A percentile compares a stretch with the other conserved stretches of the same genome.
These are phyloP conservation scores for Tricholomella constricta DNA, from an alignment of 768 basidiomycete genomes.

Conservation along the genomic window DNA sequence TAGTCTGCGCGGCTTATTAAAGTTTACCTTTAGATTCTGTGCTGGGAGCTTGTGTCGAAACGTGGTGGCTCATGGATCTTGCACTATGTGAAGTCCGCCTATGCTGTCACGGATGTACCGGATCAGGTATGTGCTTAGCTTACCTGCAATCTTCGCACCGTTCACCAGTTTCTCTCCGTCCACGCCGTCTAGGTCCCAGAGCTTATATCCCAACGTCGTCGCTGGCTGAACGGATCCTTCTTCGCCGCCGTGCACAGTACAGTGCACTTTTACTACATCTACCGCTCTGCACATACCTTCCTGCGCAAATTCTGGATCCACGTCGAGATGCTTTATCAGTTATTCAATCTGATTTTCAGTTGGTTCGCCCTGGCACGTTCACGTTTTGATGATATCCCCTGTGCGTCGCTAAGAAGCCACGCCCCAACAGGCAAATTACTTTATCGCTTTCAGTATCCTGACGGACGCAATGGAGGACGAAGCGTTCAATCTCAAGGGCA, in stretches of 20 bases:
- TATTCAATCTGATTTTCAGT: constrained; percentile 88
- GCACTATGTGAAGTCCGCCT: constrained; percentile 96
- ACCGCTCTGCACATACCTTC: constrained; percentile 83
- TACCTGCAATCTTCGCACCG: not conserved
- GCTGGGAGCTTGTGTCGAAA: constrained; percentile 98
- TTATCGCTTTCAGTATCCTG: constrained; percentile 84
- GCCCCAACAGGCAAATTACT: constrained; percentile 74
- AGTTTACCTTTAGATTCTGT: constrained; percentile 62
- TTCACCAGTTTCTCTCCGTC: not conserved
- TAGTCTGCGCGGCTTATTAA: not conserved
- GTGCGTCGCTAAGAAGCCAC: not conserved
- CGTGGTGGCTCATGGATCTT: constrained; percentile 87
- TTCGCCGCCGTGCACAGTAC: constrained; percentile 94
- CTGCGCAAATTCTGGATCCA: constrained; percentile 93
- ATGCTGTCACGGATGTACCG: constrained; percentile 91
- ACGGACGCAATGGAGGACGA: constrained; percentile 72
- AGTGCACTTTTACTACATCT: constrained; percentile 93
- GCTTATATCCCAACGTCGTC: constrained; percentile 89
- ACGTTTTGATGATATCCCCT: not conserved
- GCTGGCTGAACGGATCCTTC: constrained; percentile 98
- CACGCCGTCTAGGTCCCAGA: constrained; percentile 69
- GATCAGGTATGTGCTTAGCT: constrained; percentile 61
- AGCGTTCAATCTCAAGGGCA: constrained; percentile 56
- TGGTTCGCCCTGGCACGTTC: constrained; percentile 80
- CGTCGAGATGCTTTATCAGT: constrained; percentile 88